Evolutionary conservation across 371 early-diverging fungal genomes (phyloP), one percentile per base, ranked within the genome.

Genomic region (Mycotypha africana): DNA sequence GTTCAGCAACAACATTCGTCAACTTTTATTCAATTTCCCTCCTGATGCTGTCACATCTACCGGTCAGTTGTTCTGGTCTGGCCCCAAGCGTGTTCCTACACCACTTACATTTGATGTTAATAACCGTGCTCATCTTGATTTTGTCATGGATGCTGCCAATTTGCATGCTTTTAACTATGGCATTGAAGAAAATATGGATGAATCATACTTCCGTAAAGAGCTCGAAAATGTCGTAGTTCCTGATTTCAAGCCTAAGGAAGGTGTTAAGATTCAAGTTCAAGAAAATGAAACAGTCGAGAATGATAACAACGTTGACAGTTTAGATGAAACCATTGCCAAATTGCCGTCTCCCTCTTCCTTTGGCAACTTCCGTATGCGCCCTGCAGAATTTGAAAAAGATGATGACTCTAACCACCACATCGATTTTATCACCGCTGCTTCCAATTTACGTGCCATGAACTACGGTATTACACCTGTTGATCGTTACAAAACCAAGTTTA

Each of bases 381-480:
- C 98, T 24, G 84, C 82, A 15, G 96, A 95, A 43, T 98, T 99
- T 69, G 99, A 99, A 68, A 99, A 99, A 55, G 99, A 99, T 61
- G 98, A 99, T 68, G 99, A 99, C 59, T 83, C 86, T 58, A 99
- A 99, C 80, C 93, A 92, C 82, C 99, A 99, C 76, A 95, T 99
- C 56, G 99, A 98, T 64, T 99, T 99, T 70, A 89, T 99, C 58
- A 92, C 99, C 1, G 93, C 99, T 2, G 88, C 95, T 5, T 91
- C 99, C 39, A 99, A 99, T 76, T 70, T 99, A 68, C 89, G 99
- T 57, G 99, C 99, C 7, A 59, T 77, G 52, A 98, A 97, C 78
- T 99, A 99, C 69, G 84, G 78, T 45, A 99, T 99, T 51, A 63
- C 82, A n/a, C 68, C 73, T 33, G 92, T 96, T 3, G 92, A 98